Evolutionary conservation across 495 filamentous ascomycete species (phyloP).

Genomic region (Penicillium taxi): DNA sequence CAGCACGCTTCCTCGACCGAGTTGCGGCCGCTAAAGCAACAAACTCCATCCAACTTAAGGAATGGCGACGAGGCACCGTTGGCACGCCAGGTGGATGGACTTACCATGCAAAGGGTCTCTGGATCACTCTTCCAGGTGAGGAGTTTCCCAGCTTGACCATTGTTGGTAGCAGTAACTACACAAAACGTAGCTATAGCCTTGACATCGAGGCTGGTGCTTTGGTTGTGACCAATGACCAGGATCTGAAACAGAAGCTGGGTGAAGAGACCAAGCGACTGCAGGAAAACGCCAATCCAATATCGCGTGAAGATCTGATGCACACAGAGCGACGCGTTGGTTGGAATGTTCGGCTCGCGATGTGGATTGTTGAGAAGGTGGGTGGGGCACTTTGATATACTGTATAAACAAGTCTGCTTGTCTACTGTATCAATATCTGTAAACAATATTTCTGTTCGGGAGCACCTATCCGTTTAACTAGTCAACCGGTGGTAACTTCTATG

Average conservation of each 20-base stretch:
- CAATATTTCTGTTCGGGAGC: too few relatives aligned
- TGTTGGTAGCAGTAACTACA: constrained; percentile 92
- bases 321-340: constrained; percentile 76
- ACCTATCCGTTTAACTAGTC: too few relatives aligned
- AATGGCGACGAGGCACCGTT: constrained; percentile 82
- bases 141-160: constrained; percentile 65
- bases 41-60: constrained; percentile 64
- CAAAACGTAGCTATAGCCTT: constrained; percentile 81
- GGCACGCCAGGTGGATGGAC: constrained; percentile 82
- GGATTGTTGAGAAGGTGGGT: constrained; percentile 69
- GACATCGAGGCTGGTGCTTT: constrained; percentile 83
- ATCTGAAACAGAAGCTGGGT: constrained; percentile 61
- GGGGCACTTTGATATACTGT: constrained; percentile 51
- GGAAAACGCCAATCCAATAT: constrained; percentile 57
- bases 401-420: too few relatives aligned
- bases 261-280: constrained; percentile 74
- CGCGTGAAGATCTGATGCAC: constrained; percentile 65
- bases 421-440: constrained; percentile 8
- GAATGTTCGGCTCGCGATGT: constrained; percentile 83
- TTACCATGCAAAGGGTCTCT: constrained; percentile 96
- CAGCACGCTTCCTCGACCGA: constrained; percentile 68
- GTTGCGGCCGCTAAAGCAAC: constrained; percentile 52
- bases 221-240: constrained; percentile 72
- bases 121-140: constrained; percentile 65
- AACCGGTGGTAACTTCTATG: too few relatives aligned